A percentile compares a stretch with the other conserved stretches of the same genome.
These are phyloP conservation scores for Populus ilicifolia DNA, from an alignment of 345 rosid species.

Conservation along the genomic window DNA sequence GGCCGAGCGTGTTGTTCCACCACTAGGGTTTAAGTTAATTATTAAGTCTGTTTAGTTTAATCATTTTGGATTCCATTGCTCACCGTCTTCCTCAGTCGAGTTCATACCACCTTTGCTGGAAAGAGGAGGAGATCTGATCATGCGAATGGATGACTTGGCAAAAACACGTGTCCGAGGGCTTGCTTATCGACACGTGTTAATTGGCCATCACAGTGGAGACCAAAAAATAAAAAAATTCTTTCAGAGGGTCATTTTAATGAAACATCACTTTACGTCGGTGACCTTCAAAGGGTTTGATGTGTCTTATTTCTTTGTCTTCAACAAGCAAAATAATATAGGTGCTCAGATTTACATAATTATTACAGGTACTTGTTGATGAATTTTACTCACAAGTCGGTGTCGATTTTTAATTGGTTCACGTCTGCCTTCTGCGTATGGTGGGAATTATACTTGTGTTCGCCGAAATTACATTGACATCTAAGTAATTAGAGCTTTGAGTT, in stretches of 20 bases:
- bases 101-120: constrained; percentile 13
- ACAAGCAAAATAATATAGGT: not conserved
- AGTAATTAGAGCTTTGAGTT: too few relatives aligned
- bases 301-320: not conserved
- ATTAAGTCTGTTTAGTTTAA: not conserved
- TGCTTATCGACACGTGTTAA: not conserved
- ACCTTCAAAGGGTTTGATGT: not conserved
- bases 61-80: not conserved
- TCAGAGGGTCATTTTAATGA: not conserved
- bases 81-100: constrained; percentile 5
- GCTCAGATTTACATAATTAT: not conserved
- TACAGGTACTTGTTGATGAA: not conserved
- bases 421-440: not conserved
- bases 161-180: constrained; percentile 10
- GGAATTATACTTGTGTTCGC: not conserved
- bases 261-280: not conserved
- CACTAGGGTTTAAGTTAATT: not conserved
- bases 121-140: constrained; percentile 11
- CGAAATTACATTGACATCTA: not conserved
- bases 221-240: not conserved
- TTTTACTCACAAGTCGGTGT: not conserved
- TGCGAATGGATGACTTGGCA: constrained; percentile 25
- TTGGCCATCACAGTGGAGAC: not conserved
- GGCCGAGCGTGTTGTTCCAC: constrained; percentile 13
- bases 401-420: constrained; percentile 4